Conservation (phyloP, 768 basidiomycete species). For the Ramaria rubella region DNA sequence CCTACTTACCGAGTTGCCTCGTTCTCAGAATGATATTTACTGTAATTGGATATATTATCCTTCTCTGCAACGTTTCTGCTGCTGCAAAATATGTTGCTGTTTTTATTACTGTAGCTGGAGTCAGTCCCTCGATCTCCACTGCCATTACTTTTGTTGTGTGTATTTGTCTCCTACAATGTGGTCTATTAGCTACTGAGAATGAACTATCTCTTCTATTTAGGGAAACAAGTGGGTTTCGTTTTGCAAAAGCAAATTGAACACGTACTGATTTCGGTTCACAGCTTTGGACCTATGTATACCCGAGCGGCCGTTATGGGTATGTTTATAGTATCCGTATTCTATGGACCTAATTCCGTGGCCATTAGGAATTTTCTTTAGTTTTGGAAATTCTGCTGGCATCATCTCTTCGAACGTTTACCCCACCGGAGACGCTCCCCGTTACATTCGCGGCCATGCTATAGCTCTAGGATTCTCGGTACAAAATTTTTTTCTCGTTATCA, state of each 20-base stretch:
- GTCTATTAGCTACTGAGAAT: not conserved
- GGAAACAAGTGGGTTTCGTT: conserved; percentile 13
- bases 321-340: not conserved
- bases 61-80: not conserved
- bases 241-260: not conserved
- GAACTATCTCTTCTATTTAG: not conserved
- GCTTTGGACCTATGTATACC: conserved; percentile 17
- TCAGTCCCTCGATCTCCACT: conserved; percentile 7
- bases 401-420: conserved; percentile 17
- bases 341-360: not conserved
- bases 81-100: conserved; percentile 13
- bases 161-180: not conserved
- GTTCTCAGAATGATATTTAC: conserved; percentile 9
- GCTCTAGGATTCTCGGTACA: conserved; percentile 20
- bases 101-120: not conserved
- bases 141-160: conserved; percentile 17
- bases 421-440: conserved; percentile 15
- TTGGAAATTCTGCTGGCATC: conserved; percentile 23
- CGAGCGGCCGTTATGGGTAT: conserved; percentile 23
- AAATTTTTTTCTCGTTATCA: not conserved
- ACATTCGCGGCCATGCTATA: conserved; percentile 19
- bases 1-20: too few relatives aligned
- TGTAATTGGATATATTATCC: conserved; percentile 15
- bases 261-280: not conserved
- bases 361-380: conserved; percentile 17